Evolutionary conservation across 2,329 filamentous ascomycete species (phyloP).

Genomic region (Cyclaneusma minus): DNA sequence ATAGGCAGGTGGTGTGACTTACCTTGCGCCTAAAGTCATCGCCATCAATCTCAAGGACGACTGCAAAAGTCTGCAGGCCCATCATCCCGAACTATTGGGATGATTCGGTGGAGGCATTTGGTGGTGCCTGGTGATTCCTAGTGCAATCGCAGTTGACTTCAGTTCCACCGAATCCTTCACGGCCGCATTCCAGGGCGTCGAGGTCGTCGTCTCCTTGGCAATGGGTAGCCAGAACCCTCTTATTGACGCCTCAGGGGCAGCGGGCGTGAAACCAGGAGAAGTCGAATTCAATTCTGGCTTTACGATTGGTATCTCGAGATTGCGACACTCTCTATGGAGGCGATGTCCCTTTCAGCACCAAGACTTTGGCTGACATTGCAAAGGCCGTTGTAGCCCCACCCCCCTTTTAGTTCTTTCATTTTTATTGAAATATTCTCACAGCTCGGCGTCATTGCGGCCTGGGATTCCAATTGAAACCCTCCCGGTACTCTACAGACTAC

Average conservation of each 20-base stretch:
- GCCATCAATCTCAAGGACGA: too few relatives aligned
- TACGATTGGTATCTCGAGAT: slow-evolving; percentile 19
- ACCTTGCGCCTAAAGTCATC: too few relatives aligned
- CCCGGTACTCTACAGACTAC: too few relatives aligned
- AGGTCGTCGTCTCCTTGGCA: slow-evolving; percentile 21
- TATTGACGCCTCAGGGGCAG: slow-evolving; percentile 22
- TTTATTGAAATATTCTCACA: too few relatives aligned
- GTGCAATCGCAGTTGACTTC: slow-evolving; percentile 17
- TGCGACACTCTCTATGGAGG: slow-evolving; percentile 18
- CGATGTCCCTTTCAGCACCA: slow-evolving; percentile 20
- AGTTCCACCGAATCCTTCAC: slow-evolving; percentile 17
- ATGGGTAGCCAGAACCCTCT: slow-evolving; percentile 18
- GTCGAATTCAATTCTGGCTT: slow-evolving; percentile 12
- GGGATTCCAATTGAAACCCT: too few relatives aligned
- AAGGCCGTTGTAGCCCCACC: slow-evolving; percentile 30
- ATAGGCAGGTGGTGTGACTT: too few relatives aligned
- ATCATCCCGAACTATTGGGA: too few relatives aligned
- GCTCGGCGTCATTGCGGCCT: too few relatives aligned
- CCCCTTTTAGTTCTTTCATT: too few relatives aligned
- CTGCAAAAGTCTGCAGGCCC: too few relatives aligned
- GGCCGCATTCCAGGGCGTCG: slow-evolving; percentile 18
- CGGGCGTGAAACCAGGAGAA: slow-evolving; percentile 19
- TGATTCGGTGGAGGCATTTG: too few relatives aligned
- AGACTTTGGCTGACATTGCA: slow-evolving; percentile 27
- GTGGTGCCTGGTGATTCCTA: too few relatives aligned